Evolutionary conservation across 441 rosid species (phyloP).

Genomic region (Arabidopsis hybrid): DNA sequence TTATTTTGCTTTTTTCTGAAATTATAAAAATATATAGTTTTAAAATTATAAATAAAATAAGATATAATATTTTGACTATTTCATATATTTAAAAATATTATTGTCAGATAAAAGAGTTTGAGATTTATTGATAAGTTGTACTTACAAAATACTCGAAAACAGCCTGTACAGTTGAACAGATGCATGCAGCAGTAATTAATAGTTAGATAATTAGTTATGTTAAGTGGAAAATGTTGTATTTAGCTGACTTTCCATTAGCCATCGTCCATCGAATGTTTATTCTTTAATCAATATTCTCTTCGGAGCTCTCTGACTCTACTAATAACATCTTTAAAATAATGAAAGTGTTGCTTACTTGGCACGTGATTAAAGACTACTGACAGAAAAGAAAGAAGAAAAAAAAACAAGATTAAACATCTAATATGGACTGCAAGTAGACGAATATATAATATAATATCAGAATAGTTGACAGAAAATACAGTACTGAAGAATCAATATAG

Average conservation of each 20-base stretch:
- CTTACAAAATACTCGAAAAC: background rate
- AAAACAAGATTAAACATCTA: background rate
- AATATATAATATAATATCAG: background rate
- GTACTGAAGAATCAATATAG: background rate
- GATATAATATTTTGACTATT: no score
- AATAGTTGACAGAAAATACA: background rate
- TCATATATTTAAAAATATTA: no score
- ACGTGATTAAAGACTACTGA: background rate
- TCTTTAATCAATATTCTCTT: background rate
- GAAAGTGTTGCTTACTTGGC: constrained; percentile 4
- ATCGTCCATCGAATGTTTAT: background rate
- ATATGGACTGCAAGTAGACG: constrained; percentile 8
- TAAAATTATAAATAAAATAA: no score
- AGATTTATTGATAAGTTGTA: background rate
- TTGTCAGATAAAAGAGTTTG: no score
- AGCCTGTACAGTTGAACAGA: background rate
- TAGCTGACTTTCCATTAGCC: constrained; percentile 27
- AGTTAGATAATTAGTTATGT: background rate
- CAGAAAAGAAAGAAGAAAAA: background rate
- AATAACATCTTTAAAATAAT: background rate
- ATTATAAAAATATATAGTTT: no score
- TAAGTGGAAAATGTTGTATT: background rate
- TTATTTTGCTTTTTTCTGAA: background rate
- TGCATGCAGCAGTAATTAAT: constrained; percentile 26
- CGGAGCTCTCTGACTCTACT: background rate